Percentiles rank a stretch among this genome's conserved stretches.
phyloP scores from a whole-genome alignment of 441 rosid genomes.

The Gossypium lobatum region DNA sequence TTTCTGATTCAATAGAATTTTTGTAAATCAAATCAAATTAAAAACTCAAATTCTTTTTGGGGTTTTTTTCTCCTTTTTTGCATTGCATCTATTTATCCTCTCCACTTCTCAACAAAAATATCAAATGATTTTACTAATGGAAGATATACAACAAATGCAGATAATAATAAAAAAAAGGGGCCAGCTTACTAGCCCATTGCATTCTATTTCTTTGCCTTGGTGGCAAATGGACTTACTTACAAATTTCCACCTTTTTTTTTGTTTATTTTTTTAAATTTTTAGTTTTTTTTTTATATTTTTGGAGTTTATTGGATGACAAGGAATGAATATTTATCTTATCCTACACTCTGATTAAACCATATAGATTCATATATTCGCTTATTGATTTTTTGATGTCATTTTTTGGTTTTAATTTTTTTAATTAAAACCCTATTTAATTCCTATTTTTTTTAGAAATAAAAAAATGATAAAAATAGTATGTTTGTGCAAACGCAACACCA shows the following conservation, averaged over 20 bases:
- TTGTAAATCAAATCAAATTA: too few species aligned
- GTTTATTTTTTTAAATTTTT: not conserved
- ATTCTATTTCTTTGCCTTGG: slow-evolving; percentile 33
- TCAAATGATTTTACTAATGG: slow-evolving; percentile 16
- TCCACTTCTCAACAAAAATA: slow-evolving; percentile 10
- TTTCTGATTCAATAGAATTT: too few species aligned
- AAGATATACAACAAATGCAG: slow-evolving; percentile 41
- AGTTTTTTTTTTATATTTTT: too few species aligned
- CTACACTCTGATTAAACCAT: slow-evolving; percentile 39
- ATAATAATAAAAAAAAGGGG: slow-evolving; percentile 26
- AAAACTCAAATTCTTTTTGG: too few species aligned
- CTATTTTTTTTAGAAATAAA: not conserved
- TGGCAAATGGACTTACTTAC: slow-evolving; percentile 51
- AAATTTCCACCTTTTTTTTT: not conserved
- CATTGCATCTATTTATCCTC: slow-evolving; percentile 26
- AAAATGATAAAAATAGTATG: slow-evolving; percentile 19
- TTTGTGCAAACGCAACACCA: slow-evolving; percentile 17
- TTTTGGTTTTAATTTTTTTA: not conserved
- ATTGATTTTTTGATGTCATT: slow-evolving; percentile 51
- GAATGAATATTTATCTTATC: slow-evolving; percentile 39
- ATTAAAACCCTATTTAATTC: not conserved
- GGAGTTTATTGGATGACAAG: slow-evolving; percentile 21
- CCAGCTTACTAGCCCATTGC: slow-evolving; percentile 54
- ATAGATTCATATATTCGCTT: slow-evolving; percentile 44
- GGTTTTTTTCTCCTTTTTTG: too few species aligned